Evolutionary conservation across 139 green algal species (phyloP), one percentile per base, ranked within the genome.

Genomic region (Picochlorum sp.): DNA sequence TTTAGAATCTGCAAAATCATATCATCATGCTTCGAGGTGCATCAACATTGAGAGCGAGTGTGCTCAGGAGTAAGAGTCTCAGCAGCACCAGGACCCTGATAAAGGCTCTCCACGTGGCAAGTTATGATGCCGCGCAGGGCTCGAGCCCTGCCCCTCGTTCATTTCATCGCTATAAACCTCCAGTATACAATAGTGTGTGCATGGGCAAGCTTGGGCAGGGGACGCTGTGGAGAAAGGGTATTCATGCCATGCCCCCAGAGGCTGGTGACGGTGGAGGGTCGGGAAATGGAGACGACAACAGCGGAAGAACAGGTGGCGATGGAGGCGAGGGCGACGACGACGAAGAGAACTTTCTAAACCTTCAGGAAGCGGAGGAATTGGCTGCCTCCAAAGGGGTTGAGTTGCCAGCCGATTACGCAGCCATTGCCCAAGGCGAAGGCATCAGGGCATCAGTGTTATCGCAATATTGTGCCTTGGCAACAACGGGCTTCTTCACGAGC

Each of bases 331-430:
- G 68, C 20, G 63, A 72, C 14, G 72, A 84, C 3, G 82, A 76
- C 15, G 72, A 79, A 1, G 81, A 85, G 16, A 47, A 77, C 5
- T 60, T 81, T 10, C 68, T 89, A 3, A 66, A 69, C 15, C 45
- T 85, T 13, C 20, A 64, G 3, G 64, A 82, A 73, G 81, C 78
- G 2, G 52, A 88, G 65, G 61, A 74, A 18, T 50, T 87, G 46
- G 81, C 78, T 20, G 74, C 49, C 20, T 56, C 72, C 16, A 77
- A 84, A 56, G 79, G 82, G 11, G 28, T 83, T 3, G 15, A 69
- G 20, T 70, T 89, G 23, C 82, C 82, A 8, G 57, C 66, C 21
- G 82, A 89, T 47, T 87, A 84, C 37, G 62, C 70, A 5, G 58
- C 62, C 16, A 80, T 74, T 4, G 82, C 82, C n/a, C 23, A 15